Evolutionary conservation across 805 yeast genomes (phyloP).

Genomic region (Pichia thaimueangensis): DNA sequence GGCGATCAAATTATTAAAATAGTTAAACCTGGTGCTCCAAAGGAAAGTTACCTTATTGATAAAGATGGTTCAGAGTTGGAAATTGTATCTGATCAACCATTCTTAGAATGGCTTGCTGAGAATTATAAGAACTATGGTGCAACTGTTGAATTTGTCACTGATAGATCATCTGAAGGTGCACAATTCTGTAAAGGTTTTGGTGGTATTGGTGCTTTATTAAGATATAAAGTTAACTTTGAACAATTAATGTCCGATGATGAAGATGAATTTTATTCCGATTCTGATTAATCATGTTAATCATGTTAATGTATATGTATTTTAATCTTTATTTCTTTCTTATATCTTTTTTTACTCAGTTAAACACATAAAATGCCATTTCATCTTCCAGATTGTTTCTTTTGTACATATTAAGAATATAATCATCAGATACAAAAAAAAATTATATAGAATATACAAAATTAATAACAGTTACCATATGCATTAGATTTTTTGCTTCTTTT

Average conservation of each 20-base stretch:
- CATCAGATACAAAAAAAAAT: too few species aligned
- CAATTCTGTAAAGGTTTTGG: slow-evolving; percentile 98
- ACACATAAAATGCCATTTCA: too few species aligned
- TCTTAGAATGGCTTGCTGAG: slow-evolving; percentile 97
- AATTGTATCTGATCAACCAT: slow-evolving; percentile 70
- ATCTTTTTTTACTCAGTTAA: too few species aligned
- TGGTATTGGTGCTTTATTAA: slow-evolving; percentile 95
- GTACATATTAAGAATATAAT: too few species aligned
- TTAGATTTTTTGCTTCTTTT: slow-evolving; percentile 10
- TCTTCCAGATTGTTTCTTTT: too few species aligned
- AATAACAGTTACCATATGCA: too few species aligned
- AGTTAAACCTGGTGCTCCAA: slow-evolving; percentile 65
- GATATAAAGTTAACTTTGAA: slow-evolving; percentile 96
- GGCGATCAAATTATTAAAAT: slow-evolving; percentile 70
- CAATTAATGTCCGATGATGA: slow-evolving; percentile 85
- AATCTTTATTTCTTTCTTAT: too few species aligned
- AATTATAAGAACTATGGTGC: slow-evolving; percentile 94
- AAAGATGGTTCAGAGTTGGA: slow-evolving; percentile 90
- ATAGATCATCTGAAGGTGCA: slow-evolving; percentile 96
- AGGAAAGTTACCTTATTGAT: slow-evolving; percentile 72
- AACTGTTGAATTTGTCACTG: slow-evolving; percentile 90
- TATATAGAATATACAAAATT: too few species aligned
- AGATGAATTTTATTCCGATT: slow-evolving; percentile 60
- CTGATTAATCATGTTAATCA: slow-evolving; percentile 32
- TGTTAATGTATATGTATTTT: not conserved